Conservation (phyloP, 257 asterid genomes). For the Buddleja alternifolia region DNA sequence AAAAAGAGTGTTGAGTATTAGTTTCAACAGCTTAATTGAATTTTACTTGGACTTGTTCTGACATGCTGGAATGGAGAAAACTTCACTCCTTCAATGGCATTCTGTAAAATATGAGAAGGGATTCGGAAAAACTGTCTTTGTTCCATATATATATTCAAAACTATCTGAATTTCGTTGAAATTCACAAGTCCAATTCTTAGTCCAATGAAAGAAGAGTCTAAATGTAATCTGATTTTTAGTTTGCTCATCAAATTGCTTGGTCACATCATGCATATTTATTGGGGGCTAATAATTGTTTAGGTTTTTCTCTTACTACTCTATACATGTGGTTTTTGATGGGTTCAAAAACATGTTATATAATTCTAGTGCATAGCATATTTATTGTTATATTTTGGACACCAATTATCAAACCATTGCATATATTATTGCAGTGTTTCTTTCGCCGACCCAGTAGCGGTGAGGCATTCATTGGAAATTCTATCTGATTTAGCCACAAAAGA, state of each 20-base stretch:
- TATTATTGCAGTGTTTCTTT: conserved; percentile 76
- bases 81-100: neutral
- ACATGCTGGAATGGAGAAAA: neutral
- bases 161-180: conserved; percentile 3
- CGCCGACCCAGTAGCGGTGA: conserved; percentile 95
- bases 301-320: neutral
- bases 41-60: neutral
- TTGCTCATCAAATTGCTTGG: conserved; percentile 2
- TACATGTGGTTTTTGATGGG: conserved; percentile 5
- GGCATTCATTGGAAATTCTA: conserved; percentile 93
- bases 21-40: neutral
- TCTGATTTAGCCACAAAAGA: conserved; percentile 84
- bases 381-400: conserved; percentile 1
- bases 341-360: conserved; percentile 23
- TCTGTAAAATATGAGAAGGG: neutral
- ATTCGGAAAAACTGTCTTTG: neutral
- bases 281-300: neutral
- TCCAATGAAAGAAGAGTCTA: neutral
- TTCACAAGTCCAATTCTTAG: conserved; percentile 1
- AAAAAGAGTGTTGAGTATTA: neutral
- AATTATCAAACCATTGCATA: conserved; percentile 22
- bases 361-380: conserved; percentile 15
- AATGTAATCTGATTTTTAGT: conserved; percentile 14
- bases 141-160: conserved; percentile 7
- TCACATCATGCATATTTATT: neutral